Percentiles rank a stretch among this genome's conserved stretches.
phyloP scores from a whole-genome alignment of 202 grass and related monocot species.

The Sporobolus alterniflorus region DNA sequence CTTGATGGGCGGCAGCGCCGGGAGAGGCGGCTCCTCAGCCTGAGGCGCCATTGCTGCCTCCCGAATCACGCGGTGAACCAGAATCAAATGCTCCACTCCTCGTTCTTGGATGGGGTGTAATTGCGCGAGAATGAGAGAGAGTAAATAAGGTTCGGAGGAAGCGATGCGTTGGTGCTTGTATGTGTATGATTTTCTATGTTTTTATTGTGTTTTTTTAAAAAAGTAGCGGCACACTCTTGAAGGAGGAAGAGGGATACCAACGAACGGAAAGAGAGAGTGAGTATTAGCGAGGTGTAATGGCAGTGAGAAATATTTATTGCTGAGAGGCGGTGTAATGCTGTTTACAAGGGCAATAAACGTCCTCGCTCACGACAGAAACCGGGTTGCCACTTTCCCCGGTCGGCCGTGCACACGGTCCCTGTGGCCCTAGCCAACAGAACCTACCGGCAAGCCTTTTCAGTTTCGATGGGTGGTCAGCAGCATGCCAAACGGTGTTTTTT shows the following conservation, averaged over 20 bases:
- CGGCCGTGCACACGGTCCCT: conserved; percentile 26
- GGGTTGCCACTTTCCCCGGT: conserved; percentile 29
- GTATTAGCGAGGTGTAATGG: conserved; percentile 6
- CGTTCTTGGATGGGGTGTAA: neutral
- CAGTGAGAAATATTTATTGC: conserved; percentile 32
- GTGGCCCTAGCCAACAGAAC: neutral
- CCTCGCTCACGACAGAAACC: neutral
- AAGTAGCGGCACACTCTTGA: no score
- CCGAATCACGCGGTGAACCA: conserved; percentile 25
- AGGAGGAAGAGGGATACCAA: neutral
- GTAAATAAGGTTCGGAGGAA: conserved; percentile 38
- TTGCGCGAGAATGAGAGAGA: no score
- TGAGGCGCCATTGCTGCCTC: conserved; percentile 37
- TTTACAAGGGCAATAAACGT: conserved; percentile 32
- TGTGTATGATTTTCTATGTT: no score
- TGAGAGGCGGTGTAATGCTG: conserved; percentile 3
- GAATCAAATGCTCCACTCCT: conserved; percentile 40
- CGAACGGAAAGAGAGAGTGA: neutral
- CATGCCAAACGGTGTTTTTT: neutral
- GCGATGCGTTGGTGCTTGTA: no score
- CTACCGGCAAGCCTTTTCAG: neutral
- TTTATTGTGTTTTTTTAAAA: no score
- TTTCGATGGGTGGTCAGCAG: neutral
- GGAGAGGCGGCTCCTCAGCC: conserved; percentile 38
- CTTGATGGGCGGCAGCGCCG: conserved; percentile 53